Conservation (phyloP, 768 basidiomycete species). For the Russula olivacea region DNA sequence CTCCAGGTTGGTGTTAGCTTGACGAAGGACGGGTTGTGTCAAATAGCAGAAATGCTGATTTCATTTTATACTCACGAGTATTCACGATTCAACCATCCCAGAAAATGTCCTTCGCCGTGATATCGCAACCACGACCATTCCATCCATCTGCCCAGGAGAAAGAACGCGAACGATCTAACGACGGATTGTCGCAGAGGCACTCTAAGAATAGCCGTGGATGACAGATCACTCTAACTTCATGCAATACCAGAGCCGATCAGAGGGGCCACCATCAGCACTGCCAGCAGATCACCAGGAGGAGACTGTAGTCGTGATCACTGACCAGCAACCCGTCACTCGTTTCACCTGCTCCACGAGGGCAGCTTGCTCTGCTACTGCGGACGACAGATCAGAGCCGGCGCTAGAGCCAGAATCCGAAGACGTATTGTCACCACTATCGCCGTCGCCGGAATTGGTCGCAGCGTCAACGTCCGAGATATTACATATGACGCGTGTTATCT, state of each 20-base stretch:
- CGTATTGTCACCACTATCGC: background rate
- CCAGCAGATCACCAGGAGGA: background rate
- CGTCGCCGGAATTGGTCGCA: background rate
- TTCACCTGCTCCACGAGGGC: background rate
- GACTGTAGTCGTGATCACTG: background rate
- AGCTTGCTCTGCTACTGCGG: background rate
- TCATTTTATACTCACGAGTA: no score
- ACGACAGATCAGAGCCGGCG: background rate
- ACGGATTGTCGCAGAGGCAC: background rate
- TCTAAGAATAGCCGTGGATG: background rate
- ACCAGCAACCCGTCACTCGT: background rate
- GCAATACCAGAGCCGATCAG: background rate
- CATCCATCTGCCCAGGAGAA: background rate
- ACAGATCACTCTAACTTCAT: conserved; percentile 2
- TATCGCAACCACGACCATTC: no score
- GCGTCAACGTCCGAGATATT: background rate
- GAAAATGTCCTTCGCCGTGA: no score
- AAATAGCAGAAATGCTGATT: no score
- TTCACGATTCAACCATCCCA: no score
- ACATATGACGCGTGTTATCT: background rate
- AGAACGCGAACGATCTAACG: background rate
- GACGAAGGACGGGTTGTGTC: no score
- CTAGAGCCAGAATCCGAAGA: background rate
- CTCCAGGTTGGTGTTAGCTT: no score
- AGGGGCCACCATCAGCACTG: background rate